Conservation (phyloP, 305 asterid genomes). For the Ilex paraguariensis region DNA sequence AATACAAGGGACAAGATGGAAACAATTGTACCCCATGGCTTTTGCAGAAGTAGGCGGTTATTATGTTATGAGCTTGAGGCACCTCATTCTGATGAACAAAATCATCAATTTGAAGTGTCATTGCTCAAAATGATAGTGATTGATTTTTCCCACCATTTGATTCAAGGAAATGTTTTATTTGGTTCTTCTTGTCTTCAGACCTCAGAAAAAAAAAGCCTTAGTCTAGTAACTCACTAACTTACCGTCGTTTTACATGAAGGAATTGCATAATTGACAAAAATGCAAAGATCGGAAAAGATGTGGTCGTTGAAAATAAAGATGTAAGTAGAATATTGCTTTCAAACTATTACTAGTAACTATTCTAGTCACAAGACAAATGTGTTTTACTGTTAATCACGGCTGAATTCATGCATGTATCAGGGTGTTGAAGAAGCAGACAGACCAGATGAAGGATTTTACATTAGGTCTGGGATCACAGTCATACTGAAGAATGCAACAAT, state of each 20-base stretch:
- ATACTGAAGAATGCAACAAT: slow-evolving; percentile 78
- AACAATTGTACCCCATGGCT: no score
- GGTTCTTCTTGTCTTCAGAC: neutral
- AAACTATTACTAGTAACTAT: no score
- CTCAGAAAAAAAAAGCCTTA: neutral
- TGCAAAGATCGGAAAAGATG: slow-evolving; percentile 79
- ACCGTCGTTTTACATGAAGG: slow-evolving; percentile 31
- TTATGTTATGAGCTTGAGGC: no score
- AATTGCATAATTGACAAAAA: slow-evolving; percentile 97
- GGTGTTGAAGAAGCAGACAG: slow-evolving; percentile 83
- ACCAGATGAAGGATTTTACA: slow-evolving; percentile 72
- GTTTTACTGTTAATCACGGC: neutral
- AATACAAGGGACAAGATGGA: no score
- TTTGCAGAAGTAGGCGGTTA: no score
- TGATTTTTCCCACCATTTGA: neutral
- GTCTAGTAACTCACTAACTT: neutral
- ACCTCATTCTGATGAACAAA: no score
- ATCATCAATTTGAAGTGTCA: neutral
- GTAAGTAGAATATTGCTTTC: slow-evolving; percentile 36
- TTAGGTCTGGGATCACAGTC: slow-evolving; percentile 80
- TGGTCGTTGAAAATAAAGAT: slow-evolving; percentile 74
- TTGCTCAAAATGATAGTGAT: neutral
- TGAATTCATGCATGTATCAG: slow-evolving; percentile 27
- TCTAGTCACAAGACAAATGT: neutral
- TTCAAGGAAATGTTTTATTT: no score